Percentiles rank a stretch among this genome's conserved stretches.
phyloP scores from a whole-genome alignment of 345 rosid species.

The Populus euphratica region DNA sequence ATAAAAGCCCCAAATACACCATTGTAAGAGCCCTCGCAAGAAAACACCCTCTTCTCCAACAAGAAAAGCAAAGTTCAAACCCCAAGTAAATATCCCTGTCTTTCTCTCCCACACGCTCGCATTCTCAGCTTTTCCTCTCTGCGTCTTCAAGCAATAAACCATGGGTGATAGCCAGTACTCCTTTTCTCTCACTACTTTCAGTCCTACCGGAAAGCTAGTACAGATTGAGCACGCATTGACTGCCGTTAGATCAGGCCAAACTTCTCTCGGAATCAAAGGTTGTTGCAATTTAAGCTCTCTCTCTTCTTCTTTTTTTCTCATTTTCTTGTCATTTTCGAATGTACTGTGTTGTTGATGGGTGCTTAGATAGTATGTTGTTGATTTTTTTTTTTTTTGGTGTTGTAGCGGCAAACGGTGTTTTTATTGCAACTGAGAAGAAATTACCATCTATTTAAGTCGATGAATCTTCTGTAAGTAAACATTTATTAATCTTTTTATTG shows the following conservation, averaged over 20 bases:
- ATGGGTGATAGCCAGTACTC: constrained; percentile 98
- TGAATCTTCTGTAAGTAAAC: constrained; percentile 71
- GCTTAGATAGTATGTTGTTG: neutral
- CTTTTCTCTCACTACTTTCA: constrained; percentile 90
- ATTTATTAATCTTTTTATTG: neutral
- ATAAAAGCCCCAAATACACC: too few species aligned
- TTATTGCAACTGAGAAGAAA: constrained; percentile 91
- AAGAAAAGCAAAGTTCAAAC: neutral
- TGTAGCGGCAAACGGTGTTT: constrained; percentile 93
- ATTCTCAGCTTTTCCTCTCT: neutral
- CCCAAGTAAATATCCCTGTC: neutral
- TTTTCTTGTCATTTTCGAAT: neutral
- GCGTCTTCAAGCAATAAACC: neutral
- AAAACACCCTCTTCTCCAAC: neutral
- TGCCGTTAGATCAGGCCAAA: constrained; percentile 92
- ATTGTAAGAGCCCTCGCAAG: neutral
- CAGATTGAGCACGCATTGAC: constrained; percentile 96
- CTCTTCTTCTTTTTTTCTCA: too few species aligned
- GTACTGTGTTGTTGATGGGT: neutral
- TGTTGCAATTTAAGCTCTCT: neutral
- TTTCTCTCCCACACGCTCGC: neutral
- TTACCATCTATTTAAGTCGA: constrained; percentile 89
- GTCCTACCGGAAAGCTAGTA: constrained; percentile 93
- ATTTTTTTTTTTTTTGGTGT: neutral
- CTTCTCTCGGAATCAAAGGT: constrained; percentile 93